Evolutionary conservation across 345 rosid species (phyloP).

Genomic region (Lagerstroemia speciosa): DNA sequence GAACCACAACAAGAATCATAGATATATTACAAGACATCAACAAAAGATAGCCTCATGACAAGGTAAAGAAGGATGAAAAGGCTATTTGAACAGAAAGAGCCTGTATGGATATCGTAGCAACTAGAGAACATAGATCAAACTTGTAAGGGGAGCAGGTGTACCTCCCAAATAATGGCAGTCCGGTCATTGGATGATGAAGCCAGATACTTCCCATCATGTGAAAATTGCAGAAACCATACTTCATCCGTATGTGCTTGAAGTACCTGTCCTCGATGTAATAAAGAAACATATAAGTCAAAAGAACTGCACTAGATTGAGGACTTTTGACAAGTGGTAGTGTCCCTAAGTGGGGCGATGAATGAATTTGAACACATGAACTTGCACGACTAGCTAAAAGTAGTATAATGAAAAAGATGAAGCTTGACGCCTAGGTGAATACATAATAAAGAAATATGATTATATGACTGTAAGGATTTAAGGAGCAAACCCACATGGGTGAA

Average conservation of each 20-base stretch:
- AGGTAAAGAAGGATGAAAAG: neutral
- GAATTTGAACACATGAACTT: neutral
- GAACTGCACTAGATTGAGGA: no score
- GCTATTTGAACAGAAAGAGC: neutral
- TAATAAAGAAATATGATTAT: no score
- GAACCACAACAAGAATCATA: neutral
- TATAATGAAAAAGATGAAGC: neutral
- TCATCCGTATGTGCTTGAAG: slow-evolving; percentile 51
- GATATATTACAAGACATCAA: neutral
- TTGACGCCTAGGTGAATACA: neutral
- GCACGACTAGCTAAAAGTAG: neutral
- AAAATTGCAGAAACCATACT: slow-evolving; percentile 66
- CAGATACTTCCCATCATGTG: slow-evolving; percentile 54
- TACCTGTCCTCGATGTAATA: no score
- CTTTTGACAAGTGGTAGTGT: neutral
- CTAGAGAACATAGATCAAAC: neutral
- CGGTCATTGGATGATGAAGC: slow-evolving; percentile 57
- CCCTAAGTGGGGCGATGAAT: neutral
- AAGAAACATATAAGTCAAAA: no score
- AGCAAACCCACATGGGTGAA: neutral
- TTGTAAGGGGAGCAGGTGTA: slow-evolving; percentile 12
- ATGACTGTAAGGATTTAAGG: neutral
- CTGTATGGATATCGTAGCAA: neutral
- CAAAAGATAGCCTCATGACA: neutral
- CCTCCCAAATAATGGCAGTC: slow-evolving; percentile 65